phyloP scores from a whole-genome alignment of 257 asterid genomes.

The Striga asiatica region DNA sequence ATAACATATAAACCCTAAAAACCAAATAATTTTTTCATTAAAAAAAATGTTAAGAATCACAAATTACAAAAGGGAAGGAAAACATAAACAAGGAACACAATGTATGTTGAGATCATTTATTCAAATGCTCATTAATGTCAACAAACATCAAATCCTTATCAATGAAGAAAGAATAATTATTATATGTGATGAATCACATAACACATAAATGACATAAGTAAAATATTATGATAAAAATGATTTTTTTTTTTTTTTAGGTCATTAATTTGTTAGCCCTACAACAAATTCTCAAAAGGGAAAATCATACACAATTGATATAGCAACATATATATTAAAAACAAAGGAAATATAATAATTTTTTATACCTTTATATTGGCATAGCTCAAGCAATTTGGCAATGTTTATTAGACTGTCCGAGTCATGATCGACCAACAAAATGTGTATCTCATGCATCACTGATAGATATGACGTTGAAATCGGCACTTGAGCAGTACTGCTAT shows the following conservation, averaged over 20 bases:
- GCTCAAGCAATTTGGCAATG: slow-evolving; percentile 17
- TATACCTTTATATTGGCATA: slow-evolving; percentile 31
- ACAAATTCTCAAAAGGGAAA: background rate
- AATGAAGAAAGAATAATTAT: too few species aligned
- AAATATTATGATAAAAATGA: too few species aligned
- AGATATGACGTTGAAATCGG: slow-evolving; percentile 15
- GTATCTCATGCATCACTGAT: slow-evolving; percentile 22
- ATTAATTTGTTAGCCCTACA: background rate
- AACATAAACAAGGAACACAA: background rate
- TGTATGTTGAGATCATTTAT: too few species aligned
- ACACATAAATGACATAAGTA: too few species aligned
- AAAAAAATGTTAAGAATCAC: too few species aligned
- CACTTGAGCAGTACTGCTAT: too few species aligned
- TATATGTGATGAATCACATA: too few species aligned
- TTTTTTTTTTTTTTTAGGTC: too few species aligned
- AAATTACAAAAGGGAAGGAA: too few species aligned
- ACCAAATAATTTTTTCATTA: too few species aligned
- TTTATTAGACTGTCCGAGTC: slow-evolving; percentile 8
- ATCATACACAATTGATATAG: background rate
- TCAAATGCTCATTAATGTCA: background rate
- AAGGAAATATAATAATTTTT: background rate
- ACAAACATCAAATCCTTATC: too few species aligned
- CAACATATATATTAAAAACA: background rate
- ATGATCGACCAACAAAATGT: slow-evolving; percentile 33
- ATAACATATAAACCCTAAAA: too few species aligned